A percentile compares a stretch with the other conserved stretches of the same genome.
Evolutionary conservation across 805 yeast genomes (phyloP).

Genomic region (Pichia membranifaciens): DNA sequence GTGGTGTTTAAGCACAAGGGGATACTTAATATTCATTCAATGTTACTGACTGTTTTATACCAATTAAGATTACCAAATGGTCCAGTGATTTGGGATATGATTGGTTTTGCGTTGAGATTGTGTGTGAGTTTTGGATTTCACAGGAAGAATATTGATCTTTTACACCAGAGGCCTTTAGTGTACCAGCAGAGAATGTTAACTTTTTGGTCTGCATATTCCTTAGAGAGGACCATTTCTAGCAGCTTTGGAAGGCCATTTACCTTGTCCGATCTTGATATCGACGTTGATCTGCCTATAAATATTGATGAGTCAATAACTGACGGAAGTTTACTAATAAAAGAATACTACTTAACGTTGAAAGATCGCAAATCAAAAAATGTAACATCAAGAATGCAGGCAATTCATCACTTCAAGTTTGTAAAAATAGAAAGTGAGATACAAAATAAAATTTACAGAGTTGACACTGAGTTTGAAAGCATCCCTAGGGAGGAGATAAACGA

Average conservation of each 20-base stretch:
- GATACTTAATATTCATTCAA: no score
- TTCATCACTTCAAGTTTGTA: conserved; percentile 12
- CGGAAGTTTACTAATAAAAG: neutral
- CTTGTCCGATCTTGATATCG: conserved; percentile 45
- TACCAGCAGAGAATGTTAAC: conserved; percentile 9
- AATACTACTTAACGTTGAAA: conserved; percentile 2
- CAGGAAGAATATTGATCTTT: conserved; percentile 6
- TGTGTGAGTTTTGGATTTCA: no score
- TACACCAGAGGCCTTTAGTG: conserved; percentile 10
- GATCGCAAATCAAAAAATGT: neutral
- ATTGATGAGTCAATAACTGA: conserved; percentile 14
- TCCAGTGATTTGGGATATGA: no score
- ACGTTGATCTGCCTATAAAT: conserved; percentile 34
- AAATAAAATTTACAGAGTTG: conserved; percentile 18
- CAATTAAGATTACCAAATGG: no score
- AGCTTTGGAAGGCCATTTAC: conserved; percentile 46
- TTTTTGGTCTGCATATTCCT: conserved; percentile 45
- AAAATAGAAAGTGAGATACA: conserved; percentile 18
- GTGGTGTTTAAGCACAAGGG: no score
- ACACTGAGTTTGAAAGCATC: conserved; percentile 7
- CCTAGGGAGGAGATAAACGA: conserved; percentile 8
- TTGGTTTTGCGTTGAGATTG: no score
- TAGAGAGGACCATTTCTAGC: conserved; percentile 43
- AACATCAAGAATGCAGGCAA: conserved; percentile 14
- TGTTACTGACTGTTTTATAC: no score